These are phyloP conservation scores for Termitomyces sp. DNA, from an alignment of 768 basidiomycete species.

Conservation along the genomic window DNA sequence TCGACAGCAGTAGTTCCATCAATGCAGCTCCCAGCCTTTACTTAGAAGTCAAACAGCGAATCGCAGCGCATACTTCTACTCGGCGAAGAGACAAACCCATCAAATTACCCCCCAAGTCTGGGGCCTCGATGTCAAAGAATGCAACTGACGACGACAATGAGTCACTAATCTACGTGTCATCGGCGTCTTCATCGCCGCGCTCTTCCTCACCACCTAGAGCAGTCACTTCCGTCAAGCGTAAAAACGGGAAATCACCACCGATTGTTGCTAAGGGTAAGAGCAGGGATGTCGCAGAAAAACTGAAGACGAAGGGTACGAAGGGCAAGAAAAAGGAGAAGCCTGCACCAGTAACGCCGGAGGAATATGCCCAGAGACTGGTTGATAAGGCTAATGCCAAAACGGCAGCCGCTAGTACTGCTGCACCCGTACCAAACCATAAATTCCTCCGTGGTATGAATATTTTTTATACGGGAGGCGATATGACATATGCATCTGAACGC, in stretches of 20 bases:
- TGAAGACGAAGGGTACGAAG: constrained; percentile 17
- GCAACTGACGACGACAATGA: constrained; percentile 20
- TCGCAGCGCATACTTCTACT: constrained; percentile 22
- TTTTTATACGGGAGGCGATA: constrained; percentile 56
- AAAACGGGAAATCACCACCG: not conserved
- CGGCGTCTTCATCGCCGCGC: constrained; percentile 28
- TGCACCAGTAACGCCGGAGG: constrained; percentile 37
- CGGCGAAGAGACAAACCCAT: constrained; percentile 25
- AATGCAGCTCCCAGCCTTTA: constrained; percentile 23
- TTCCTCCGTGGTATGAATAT: constrained; percentile 51
- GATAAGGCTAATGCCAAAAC: constrained; percentile 33
- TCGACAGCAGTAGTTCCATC: constrained; percentile 6
- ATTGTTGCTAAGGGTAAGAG: not conserved
- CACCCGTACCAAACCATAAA: constrained; percentile 10
- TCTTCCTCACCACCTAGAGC: constrained; percentile 18
- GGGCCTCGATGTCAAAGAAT: constrained; percentile 3
- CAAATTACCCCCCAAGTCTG: constrained; percentile 16
- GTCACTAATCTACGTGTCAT: constrained; percentile 21
- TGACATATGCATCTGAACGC: constrained; percentile 39
- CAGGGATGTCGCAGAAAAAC: constrained; percentile 13
- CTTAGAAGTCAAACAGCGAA: constrained; percentile 27
- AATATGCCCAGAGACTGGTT: constrained; percentile 48
- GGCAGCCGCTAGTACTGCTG: constrained; percentile 13
- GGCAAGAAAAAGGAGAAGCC: constrained; percentile 35
- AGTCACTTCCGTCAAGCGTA: constrained; percentile 3